Evolutionary conservation across 2,329 filamentous ascomycete species (phyloP), one percentile per base, ranked within the genome.

Genomic region (Aspergillus novofumigatus): DNA sequence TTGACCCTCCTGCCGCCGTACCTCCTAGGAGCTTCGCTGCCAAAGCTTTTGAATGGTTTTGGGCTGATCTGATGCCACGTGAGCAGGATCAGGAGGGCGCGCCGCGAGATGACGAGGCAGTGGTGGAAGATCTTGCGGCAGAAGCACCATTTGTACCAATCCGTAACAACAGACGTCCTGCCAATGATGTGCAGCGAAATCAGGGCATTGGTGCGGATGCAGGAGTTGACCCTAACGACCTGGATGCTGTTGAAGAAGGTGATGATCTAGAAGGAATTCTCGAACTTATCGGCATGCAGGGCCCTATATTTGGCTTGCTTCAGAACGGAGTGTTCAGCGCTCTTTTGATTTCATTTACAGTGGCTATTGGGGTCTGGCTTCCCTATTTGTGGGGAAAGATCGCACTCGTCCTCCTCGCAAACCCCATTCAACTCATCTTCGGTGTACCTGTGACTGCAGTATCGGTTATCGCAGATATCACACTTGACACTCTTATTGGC

Each of bases 251-350:
- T 17, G 80, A 81, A 47, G 89, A 97, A 64, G 90, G 90, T 9
- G 94, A 99, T 74, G 94, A 99, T 69, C 86, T 99, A 17, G 94
- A 99, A 71, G 94, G 94, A 0, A 90, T 99, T 53, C 86, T 99
- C 79, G 94, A 99, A 72, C 84, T 99, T 17, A 89, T 99, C 58
- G 94, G 94, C 41, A 95, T 99, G 89, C 91, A 95, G 68, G 94
- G 94, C 0, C 94, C 94, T 0, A 81, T 99, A 3, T 88, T 89
- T 14, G 92, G 91, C 2, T 82, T 99, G 5, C 86, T 97, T 64
- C 94, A 99, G 69, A 99, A 99, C 65, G 92, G 90, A 55, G 86
- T 97, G 17, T 99, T 99, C 74, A 96, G 93, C 70, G 88, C 90
- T 7, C 88, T 97, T 49, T 81, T 99, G 28, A 91, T 99, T 14